Conservation (phyloP, 202 grass and related monocot genomes). For the Bolboschoenoplectus hybrid region DNA sequence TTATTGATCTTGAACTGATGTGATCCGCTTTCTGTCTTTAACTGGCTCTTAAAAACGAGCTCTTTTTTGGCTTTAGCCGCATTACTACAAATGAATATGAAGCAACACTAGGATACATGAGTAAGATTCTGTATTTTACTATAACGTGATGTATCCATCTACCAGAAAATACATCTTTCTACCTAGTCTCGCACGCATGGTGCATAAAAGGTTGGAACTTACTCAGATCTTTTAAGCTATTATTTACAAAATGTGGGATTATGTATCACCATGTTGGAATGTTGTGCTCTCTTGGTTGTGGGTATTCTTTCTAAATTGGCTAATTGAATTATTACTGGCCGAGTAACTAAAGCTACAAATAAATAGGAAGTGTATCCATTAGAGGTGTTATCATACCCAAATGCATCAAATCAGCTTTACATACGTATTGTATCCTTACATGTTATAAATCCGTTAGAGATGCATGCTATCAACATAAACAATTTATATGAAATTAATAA, state of each 20-base stretch:
- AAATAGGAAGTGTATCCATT: no score
- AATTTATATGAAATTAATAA: background rate
- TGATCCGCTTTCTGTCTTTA: conserved; percentile 10
- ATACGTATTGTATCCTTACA: no score
- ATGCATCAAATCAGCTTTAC: no score
- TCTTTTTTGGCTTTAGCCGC: background rate
- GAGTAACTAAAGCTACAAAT: no score
- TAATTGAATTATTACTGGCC: no score
- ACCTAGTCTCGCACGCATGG: no score
- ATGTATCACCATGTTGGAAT: background rate
- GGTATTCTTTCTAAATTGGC: no score
- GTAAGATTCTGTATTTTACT: background rate
- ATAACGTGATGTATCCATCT: background rate
- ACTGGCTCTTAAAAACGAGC: background rate
- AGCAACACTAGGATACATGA: background rate
- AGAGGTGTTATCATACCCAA: no score
- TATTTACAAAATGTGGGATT: background rate
- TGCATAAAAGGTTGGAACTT: no score
- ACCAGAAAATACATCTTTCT: background rate
- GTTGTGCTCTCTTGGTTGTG: no score
- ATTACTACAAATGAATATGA: background rate
- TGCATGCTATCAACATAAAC: background rate
- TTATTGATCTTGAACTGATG: conserved; percentile 52
- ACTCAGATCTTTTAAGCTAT: background rate
- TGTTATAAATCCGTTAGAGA: no score